Evolutionary conservation across 2,329 filamentous ascomycete species (phyloP).

Genomic region (Mollisiaceae sp.): DNA sequence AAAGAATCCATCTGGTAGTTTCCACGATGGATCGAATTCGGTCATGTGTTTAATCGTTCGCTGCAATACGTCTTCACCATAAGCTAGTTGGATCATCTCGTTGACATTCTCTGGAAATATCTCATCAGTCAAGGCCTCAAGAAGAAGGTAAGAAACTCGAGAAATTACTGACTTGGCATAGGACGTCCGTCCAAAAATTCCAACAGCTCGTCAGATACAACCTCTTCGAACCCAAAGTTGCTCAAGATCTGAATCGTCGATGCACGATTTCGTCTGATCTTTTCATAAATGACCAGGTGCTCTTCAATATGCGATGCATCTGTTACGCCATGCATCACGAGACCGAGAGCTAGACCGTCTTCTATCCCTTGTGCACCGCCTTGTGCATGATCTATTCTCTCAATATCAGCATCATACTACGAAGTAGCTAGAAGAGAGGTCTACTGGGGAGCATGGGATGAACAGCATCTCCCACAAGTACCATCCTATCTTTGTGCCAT

Average conservation of each 20-base stretch:
- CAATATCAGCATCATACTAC: slow-evolving; percentile 1
- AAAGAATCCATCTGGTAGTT: slow-evolving; percentile 1
- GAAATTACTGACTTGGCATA: slow-evolving; percentile 13
- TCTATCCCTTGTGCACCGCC: slow-evolving; percentile 45
- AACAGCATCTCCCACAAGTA: slow-evolving; percentile 67
- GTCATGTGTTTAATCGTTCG: neutral
- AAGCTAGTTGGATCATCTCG: neutral
- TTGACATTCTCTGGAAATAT: neutral
- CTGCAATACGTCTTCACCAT: neutral
- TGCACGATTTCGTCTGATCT: slow-evolving; percentile 41
- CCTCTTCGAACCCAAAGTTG: slow-evolving; percentile 34
- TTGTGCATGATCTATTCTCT: slow-evolving; percentile 39
- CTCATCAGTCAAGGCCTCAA: neutral
- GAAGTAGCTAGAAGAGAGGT: neutral
- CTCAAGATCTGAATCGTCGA: slow-evolving; percentile 47
- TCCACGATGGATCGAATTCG: slow-evolving; percentile 5
- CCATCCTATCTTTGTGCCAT: slow-evolving; percentile 60
- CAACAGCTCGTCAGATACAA: slow-evolving; percentile 21
- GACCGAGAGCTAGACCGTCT: slow-evolving; percentile 43
- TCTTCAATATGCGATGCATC: slow-evolving; percentile 27
- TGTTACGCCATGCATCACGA: slow-evolving; percentile 37
- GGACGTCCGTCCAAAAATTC: slow-evolving; percentile 43
- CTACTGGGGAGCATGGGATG: slow-evolving; percentile 50
- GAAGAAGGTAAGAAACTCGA: neutral
- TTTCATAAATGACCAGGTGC: slow-evolving; percentile 41